These are phyloP conservation scores for Pleurotus sapidus DNA, from an alignment of 768 basidiomycete genomes.

Conservation along the genomic window DNA sequence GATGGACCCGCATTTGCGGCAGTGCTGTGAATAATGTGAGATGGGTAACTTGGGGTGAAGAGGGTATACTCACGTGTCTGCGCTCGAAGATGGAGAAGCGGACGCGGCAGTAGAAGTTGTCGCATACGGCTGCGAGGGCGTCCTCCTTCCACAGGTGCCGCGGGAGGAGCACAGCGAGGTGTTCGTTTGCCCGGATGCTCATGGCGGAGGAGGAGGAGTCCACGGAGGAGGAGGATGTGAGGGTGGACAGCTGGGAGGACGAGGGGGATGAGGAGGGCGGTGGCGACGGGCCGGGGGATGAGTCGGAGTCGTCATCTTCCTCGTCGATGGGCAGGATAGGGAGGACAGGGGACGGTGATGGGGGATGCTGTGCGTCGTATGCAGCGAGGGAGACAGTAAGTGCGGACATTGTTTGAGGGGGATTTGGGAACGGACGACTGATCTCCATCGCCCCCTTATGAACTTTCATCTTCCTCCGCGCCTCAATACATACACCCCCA, in stretches of 20 bases:
- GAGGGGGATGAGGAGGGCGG: neutral
- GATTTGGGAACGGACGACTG: neutral
- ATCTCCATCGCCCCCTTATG: neutral
- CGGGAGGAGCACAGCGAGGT: conserved; percentile 73
- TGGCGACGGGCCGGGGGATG: neutral
- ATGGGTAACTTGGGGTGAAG: no score
- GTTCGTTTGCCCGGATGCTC: conserved; percentile 42
- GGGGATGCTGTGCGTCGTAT: neutral
- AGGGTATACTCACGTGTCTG: conserved; percentile 57
- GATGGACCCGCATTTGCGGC: conserved; percentile 81
- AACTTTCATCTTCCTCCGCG: neutral
- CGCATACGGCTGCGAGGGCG: conserved; percentile 56
- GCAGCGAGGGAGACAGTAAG: neutral
- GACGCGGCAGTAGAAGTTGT: conserved; percentile 69
- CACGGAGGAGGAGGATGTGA: conserved; percentile 17
- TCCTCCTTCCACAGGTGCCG: conserved; percentile 80
- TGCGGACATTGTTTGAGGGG: neutral
- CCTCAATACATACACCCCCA: no score
- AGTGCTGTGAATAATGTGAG: no score
- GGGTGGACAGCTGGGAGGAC: neutral
- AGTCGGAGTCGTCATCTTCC: neutral
- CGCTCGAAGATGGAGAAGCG: conserved; percentile 69
- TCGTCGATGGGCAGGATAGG: neutral
- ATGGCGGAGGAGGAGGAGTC: no score
- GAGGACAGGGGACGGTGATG: neutral